These are phyloP conservation scores for Aspergillus pseudoterreus DNA, from an alignment of 2,329 filamentous ascomycete genomes.

Conservation along the genomic window DNA sequence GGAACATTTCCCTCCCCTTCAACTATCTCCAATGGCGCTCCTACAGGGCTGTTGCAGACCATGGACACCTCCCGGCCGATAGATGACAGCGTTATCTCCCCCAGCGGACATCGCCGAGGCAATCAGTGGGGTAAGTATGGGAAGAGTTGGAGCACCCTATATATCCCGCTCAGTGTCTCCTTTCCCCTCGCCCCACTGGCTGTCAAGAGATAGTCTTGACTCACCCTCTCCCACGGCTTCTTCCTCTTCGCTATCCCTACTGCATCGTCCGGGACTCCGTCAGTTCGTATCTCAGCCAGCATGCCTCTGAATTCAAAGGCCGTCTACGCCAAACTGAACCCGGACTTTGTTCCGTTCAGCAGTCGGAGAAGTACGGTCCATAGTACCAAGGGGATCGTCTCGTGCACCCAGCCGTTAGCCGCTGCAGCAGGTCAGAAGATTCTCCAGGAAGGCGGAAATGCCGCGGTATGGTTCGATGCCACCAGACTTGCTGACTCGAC, in stretches of 20 bases:
- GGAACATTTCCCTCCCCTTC: too few relatives aligned
- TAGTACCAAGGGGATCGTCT: constrained; percentile 85
- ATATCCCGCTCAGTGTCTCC: background rate
- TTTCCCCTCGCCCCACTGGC: background rate
- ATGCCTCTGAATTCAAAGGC: constrained; percentile 50
- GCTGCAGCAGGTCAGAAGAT: constrained; percentile 82
- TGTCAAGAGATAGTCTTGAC: background rate
- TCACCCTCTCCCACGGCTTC: background rate
- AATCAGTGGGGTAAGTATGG: background rate
- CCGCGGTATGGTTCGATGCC: constrained; percentile 62
- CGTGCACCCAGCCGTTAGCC: constrained; percentile 85
- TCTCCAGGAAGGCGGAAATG: constrained; percentile 85
- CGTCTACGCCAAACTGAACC: constrained; percentile 48
- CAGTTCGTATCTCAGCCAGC: background rate
- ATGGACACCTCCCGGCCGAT: too few relatives aligned
- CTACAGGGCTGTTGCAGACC: too few relatives aligned
- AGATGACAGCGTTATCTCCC: background rate
- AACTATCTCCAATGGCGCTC: too few relatives aligned
- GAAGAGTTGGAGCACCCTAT: background rate
- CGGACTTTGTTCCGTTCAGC: constrained; percentile 43
- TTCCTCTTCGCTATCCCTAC: background rate
- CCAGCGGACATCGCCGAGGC: background rate
- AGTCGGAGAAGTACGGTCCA: constrained; percentile 90
- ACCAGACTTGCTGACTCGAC: background rate
- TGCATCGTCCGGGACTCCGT: background rate